Evolutionary conservation across 2,329 filamentous ascomycete genomes (phyloP).

Genomic region (Dactylellina haptotyla): DNA sequence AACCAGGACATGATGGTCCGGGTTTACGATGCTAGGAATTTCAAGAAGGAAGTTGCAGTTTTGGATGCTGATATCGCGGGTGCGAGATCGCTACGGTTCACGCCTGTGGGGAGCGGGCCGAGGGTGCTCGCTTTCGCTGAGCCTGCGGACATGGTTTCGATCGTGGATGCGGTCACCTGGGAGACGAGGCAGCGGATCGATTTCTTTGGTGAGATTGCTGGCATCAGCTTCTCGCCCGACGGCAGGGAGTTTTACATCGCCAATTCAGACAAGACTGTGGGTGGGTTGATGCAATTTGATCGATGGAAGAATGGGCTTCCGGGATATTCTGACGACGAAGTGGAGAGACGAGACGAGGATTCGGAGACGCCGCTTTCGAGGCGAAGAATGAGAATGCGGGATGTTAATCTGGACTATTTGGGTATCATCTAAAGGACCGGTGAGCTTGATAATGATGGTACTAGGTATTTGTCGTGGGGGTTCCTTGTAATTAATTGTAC

Average conservation of each 20-base stretch:
- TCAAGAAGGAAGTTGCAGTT: constrained; percentile 69
- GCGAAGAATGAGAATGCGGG: constrained; percentile 47
- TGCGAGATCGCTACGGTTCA: constrained; percentile 76
- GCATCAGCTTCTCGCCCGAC: constrained; percentile 73
- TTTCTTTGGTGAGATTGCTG: constrained; percentile 79
- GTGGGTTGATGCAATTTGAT: constrained; percentile 74
- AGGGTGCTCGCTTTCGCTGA: constrained; percentile 77
- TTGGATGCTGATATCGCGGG: constrained; percentile 75
- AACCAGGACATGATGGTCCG: constrained; percentile 78
- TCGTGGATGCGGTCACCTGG: constrained; percentile 74
- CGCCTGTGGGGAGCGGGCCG: constrained; percentile 74
- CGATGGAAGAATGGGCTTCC: constrained; percentile 59
- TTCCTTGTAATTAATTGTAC: background rate
- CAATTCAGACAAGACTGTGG: constrained; percentile 73
- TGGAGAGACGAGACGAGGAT: constrained; percentile 16
- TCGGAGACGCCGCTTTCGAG: constrained; percentile 21
- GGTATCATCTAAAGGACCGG: constrained; percentile 41
- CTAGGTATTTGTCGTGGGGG: background rate
- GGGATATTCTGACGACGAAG: constrained; percentile 31
- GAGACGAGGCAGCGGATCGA: constrained; percentile 75
- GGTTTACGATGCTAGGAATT: constrained; percentile 80
- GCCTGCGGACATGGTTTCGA: constrained; percentile 76
- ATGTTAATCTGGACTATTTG: constrained; percentile 52
- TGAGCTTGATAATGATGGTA: background rate
- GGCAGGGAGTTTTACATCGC: constrained; percentile 75